These are phyloP conservation scores for Neopestalotiopsis sp. DNA, from an alignment of 2,329 filamentous ascomycete species.

Conservation along the genomic window DNA sequence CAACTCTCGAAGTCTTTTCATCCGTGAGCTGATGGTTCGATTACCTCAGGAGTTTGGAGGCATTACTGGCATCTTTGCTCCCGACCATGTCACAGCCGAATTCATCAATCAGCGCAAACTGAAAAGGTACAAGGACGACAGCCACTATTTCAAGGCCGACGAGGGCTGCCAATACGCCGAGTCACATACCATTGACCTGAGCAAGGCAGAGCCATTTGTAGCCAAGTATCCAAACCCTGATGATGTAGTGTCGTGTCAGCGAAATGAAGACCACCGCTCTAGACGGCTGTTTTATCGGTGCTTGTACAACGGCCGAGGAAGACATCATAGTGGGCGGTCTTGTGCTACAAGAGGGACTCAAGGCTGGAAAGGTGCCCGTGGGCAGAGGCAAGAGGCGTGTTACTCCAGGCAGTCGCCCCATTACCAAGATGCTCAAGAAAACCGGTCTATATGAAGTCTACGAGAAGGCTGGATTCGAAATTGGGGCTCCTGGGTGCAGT, in stretches of 20 bases:
- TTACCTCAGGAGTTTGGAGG: slow-evolving; percentile 44
- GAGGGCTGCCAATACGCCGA: slow-evolving; percentile 42
- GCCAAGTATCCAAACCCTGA: slow-evolving; percentile 48
- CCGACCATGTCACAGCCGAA: slow-evolving; percentile 40
- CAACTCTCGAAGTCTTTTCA: slow-evolving; percentile 45
- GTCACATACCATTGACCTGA: slow-evolving; percentile 42
- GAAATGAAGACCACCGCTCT: slow-evolving; percentile 37
- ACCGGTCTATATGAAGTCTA: slow-evolving; percentile 43
- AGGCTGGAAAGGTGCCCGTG: slow-evolving; percentile 34
- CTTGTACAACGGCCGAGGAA: slow-evolving; percentile 51
- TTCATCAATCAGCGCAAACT: slow-evolving; percentile 40
- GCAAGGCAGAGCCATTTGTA: slow-evolving; percentile 41
- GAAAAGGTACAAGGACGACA: slow-evolving; percentile 37
- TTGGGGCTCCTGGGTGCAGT: slow-evolving; percentile 47
- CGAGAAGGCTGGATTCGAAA: slow-evolving; percentile 44
- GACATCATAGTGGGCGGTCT: slow-evolving; percentile 47
- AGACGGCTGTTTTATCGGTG: slow-evolving; percentile 51
- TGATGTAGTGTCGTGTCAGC: slow-evolving; percentile 45
- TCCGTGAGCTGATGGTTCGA: neutral
- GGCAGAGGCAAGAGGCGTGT: slow-evolving; percentile 42
- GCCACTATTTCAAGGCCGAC: slow-evolving; percentile 46
- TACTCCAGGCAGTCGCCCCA: slow-evolving; percentile 45
- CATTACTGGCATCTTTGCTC: slow-evolving; percentile 46
- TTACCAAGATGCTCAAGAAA: slow-evolving; percentile 39
- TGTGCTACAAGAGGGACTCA: slow-evolving; percentile 43